Base-by-base conservation (phyloP, 2,329 filamentous ascomycete species). In the Aspergillus sp. region DNA sequence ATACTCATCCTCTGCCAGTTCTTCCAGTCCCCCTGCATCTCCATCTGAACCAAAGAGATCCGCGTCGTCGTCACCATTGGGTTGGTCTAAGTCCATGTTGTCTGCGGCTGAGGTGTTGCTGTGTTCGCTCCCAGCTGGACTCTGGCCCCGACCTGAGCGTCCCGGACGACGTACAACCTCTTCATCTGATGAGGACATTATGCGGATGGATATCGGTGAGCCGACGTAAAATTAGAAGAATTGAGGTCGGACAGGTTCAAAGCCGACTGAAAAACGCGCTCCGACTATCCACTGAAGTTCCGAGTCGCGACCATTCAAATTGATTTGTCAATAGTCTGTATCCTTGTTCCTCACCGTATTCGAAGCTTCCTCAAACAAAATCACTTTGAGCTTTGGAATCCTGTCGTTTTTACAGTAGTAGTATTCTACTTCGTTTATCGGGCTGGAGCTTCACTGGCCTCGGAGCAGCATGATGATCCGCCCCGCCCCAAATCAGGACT, bases 31-130 rank as follows among this genome's bases (percentile, higher is more conserved):
- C 22, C 58, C 66, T 32, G 74, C 72, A n/a, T 69, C 70, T 12
- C 66, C 72, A 37, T 66, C 64, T 3, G 71, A 73, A 3, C 73
- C 73, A 55, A 76, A 75, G 3, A 75, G 65, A 50, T 74, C 73
- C 7, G 63, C 70, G 23, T 64, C 59, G 20, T 65, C 64, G 39
- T 62, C 65, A 12, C 63, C 67, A 53, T 70, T 66, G 33, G 60
- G 54, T 41, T 63, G 57, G 44, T 58, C 62, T 46, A 56, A 50
- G 46, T 69, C 63, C 33, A 59, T 62, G 15, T 45, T 48, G n/a
- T 41, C 41, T 37, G 53, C 52, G 25, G 45, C 30, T 7, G 52
- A 39, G 35, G 45, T 46, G 33, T 54, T 47, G 44, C 51, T 60
- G 39, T 51, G 54, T 32, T 62, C 61, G 43, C 53, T 61, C 32